These are phyloP conservation scores for Amniculicola lignicola DNA, from an alignment of 495 filamentous ascomycete genomes.

Conservation along the genomic window DNA sequence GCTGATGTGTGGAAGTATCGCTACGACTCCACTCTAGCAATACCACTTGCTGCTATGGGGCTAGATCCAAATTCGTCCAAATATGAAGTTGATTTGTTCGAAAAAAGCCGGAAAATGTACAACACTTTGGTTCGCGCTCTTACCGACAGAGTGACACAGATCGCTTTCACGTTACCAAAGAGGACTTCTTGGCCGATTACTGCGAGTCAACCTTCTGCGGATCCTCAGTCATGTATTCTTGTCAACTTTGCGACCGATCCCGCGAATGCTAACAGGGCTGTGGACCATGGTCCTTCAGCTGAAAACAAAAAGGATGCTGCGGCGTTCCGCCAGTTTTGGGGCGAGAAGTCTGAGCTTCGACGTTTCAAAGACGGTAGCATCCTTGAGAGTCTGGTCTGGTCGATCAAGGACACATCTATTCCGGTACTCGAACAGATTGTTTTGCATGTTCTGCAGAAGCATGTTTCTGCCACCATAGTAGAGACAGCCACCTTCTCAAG, in stretches of 20 bases:
- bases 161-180: constrained; percentile 42
- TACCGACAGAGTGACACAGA: constrained; percentile 65
- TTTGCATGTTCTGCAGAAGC: constrained; percentile 63
- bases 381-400: constrained; percentile 80
- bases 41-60: constrained; percentile 18
- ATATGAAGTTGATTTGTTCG: constrained; percentile 2
- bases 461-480: constrained; percentile 54
- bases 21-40: constrained; percentile 61
- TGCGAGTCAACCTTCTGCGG: constrained; percentile 19
- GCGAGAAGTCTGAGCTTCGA: constrained; percentile 67
- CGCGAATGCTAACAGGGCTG: constrained; percentile 62
- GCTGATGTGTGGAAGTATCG: constrained; percentile 62
- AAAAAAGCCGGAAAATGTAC: constrained; percentile 43
- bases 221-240: constrained; percentile 42
- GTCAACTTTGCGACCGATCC: constrained; percentile 72
- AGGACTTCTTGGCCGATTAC: constrained; percentile 39
- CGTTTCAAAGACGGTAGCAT: constrained; percentile 73
- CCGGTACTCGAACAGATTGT: constrained; percentile 77
- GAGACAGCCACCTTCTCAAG: constrained; percentile 58
- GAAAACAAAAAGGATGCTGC: constrained; percentile 70
- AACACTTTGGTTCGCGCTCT: constrained; percentile 64
- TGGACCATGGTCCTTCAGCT: constrained; percentile 82
- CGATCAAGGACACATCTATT: constrained; percentile 53
- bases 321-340: constrained; percentile 72
- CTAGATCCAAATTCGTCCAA: constrained; percentile 2